Conservation (phyloP, 305 asterid species). For the Fraxinus sp. region DNA sequence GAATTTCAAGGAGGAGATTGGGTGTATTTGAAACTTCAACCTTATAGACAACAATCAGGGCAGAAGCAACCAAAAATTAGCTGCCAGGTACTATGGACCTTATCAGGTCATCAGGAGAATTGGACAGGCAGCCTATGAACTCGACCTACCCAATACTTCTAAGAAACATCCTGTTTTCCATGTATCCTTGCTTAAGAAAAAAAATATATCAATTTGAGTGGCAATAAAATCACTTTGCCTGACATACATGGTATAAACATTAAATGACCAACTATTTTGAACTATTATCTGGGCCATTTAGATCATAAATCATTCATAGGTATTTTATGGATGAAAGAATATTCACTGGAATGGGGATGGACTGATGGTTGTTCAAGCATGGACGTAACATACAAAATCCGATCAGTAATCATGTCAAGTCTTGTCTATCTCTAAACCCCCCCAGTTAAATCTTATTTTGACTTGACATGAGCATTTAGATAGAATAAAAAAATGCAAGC, state of each 20-base stretch:
- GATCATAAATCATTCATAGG: not conserved
- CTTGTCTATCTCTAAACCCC: not conserved
- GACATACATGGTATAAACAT: not conserved
- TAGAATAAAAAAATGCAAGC: not conserved
- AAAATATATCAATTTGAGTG: not conserved
- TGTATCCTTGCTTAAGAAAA: no score
- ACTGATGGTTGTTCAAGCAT: not conserved
- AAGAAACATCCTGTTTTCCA: no score
- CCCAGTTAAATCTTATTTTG: not conserved
- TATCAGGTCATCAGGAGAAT: no score
- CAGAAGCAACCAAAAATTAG: no score
- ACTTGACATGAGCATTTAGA: not conserved
- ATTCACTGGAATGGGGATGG: not conserved
- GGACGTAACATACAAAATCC: not conserved
- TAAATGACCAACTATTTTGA: not conserved
- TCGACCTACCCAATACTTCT: no score
- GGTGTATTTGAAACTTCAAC: no score
- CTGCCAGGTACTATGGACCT: no score
- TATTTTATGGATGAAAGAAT: not conserved
- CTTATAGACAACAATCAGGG: no score
- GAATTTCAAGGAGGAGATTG: no score
- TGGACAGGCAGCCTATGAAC: no score
- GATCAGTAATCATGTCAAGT: not conserved
- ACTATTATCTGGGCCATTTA: not conserved
- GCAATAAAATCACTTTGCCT: not conserved